These are phyloP conservation scores for Mucor lusitanicus DNA, from an alignment of 371 early-diverging fungal species.

Conservation along the genomic window DNA sequence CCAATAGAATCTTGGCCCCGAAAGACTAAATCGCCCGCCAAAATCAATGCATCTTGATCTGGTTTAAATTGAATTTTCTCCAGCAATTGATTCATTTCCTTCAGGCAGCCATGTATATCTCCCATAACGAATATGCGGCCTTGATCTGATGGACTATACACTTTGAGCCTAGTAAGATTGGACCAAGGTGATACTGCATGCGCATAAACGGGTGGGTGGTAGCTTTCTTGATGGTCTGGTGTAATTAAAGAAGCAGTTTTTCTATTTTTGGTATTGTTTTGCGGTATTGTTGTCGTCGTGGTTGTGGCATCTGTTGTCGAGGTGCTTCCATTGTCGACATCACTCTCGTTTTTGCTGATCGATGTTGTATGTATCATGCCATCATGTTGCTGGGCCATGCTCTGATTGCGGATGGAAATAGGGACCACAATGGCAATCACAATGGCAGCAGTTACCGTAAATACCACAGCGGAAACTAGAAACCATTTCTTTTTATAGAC, in stretches of 20 bases:
- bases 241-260: not conserved
- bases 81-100: slow-evolving; percentile 55
- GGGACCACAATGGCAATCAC: slow-evolving; percentile 3
- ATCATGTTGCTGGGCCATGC: not conserved
- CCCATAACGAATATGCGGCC: slow-evolving; percentile 66
- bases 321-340: too few relatives aligned
- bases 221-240: not conserved
- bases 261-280: not conserved
- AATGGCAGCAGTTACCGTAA: not conserved
- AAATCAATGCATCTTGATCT: slow-evolving; percentile 52
- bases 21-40: slow-evolving; percentile 69
- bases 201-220: slow-evolving; percentile 14
- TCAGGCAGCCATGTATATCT: slow-evolving; percentile 68
- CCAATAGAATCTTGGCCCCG: slow-evolving; percentile 65
- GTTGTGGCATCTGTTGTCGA: too few relatives aligned
- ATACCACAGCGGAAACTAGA: not conserved
- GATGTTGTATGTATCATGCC: not conserved
- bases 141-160: slow-evolving; percentile 2
- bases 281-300: not conserved
- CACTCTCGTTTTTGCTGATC: not conserved
- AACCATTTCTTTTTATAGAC: not conserved
- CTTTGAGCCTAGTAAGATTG: slow-evolving; percentile 28
- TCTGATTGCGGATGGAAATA: not conserved
- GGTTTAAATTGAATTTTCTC: slow-evolving; percentile 41
- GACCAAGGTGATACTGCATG: slow-evolving; percentile 36